phyloP scores from a whole-genome alignment of 1,284 basidiomycete species.

The Chiua sp. region DNA sequence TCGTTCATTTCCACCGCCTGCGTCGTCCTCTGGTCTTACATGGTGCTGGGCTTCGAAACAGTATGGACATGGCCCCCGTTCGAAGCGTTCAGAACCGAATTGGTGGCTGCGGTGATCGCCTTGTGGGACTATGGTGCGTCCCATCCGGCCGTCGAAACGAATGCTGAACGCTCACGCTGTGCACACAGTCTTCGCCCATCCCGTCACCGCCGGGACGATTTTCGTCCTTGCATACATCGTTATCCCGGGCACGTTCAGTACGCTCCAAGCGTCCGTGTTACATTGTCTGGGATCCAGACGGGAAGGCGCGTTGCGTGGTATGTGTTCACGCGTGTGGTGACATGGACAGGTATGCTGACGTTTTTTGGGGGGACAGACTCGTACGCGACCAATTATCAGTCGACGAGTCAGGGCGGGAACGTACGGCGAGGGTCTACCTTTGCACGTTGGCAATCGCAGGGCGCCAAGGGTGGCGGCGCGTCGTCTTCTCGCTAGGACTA shows the following conservation, averaged over 20 bases:
- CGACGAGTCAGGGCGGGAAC: conserved; percentile 27
- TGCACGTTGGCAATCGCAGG: conserved; percentile 16
- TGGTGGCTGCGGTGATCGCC: conserved; percentile 12
- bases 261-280: too few species aligned
- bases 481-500: neutral
- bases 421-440: conserved; percentile 10
- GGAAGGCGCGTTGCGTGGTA: conserved; percentile 18
- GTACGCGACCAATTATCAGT: conserved; percentile 22
- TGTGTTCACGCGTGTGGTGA: neutral
- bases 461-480: conserved; percentile 5
- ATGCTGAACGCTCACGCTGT: neutral
- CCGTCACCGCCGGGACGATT: conserved; percentile 12
- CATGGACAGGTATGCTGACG: neutral
- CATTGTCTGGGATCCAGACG: neutral
- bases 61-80: conserved; percentile 33
- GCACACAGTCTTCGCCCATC: conserved; percentile 23
- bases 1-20: conserved; percentile 9
- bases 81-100: conserved; percentile 28
- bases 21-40: conserved; percentile 16
- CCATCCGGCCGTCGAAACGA: too few species aligned
- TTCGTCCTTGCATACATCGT: conserved; percentile 17
- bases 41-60: conserved; percentile 10
- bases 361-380: conserved; percentile 9
- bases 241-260: conserved; percentile 10
- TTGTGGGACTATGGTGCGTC: conserved; percentile 26